Evolutionary conservation across 345 rosid genomes (phyloP), one percentile per base, ranked within the genome.

Genomic region (Capsella bursapastoris): DNA sequence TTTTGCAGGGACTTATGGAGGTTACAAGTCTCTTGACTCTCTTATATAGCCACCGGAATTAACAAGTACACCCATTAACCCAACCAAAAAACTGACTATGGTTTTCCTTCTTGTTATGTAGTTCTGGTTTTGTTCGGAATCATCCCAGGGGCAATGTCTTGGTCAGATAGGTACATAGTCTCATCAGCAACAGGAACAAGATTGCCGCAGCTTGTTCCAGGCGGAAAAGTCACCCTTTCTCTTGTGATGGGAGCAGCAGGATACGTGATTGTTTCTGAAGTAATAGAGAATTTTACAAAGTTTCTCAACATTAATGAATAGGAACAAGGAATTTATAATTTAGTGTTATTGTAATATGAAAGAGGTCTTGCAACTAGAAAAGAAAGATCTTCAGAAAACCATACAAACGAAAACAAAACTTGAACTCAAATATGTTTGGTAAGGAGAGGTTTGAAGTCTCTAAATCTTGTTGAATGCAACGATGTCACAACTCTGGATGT

Each of bases 1-100:
- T 77, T 89, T 93, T 78, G 94, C 98, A 6, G 98, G 98, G 59
- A 88, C 97, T 16, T 91, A 91, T 71, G 98, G 97, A 89, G 98
- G 97, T 91, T 22, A 58, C 25, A 13, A 58, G 71, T 29, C 50
- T 52, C 32, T 62, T 22, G 25, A 22, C 25, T 22, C 25, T 58
- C 74, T 50, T 64, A 22, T 22, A 22, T 22, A 40, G 40, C 2
- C 16, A 64, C 28, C 37, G 51, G 60, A 64, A 48, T 25, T 13
- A 37, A 3, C 8, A 38, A 25, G 53, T 15, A 16, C 4, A 32
- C 38, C 15, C 45, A 43, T 57, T 4, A 6, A 57, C 4, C n/a
- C 51, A 45, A 14, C 12, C 38, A 9, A 12, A 37, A 35, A 35
- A 14, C 77, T 52, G 15, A 66, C 58, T 43, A 3, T 10, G 3